These are phyloP conservation scores for Boletales sp. DNA, from an alignment of 768 basidiomycete genomes.

Conservation along the genomic window DNA sequence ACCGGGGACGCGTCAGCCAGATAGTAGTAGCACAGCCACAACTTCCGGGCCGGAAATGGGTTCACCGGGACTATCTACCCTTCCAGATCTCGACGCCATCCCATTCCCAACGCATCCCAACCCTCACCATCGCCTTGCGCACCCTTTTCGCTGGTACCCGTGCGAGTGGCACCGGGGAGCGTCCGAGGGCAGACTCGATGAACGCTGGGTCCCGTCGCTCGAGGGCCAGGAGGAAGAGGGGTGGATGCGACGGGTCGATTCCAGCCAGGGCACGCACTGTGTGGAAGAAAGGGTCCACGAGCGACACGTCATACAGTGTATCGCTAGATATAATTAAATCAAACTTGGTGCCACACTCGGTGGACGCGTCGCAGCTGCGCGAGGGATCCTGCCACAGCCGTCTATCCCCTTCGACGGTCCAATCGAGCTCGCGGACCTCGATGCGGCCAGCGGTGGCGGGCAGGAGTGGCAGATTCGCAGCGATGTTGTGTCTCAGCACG, in stretches of 20 bases:
- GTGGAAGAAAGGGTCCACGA: constrained; percentile 66
- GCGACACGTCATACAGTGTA: constrained; percentile 65
- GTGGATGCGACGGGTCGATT: background rate
- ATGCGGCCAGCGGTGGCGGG: constrained; percentile 41
- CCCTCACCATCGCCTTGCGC: constrained; percentile 55
- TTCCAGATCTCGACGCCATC: constrained; percentile 80
- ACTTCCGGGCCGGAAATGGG: background rate
- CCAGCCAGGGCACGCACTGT: constrained; percentile 55
- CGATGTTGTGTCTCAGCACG: constrained; percentile 63
- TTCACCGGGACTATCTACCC: background rate
- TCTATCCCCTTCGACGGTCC: constrained; percentile 51
- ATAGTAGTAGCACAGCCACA: constrained; percentile 20
- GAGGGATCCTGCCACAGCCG: constrained; percentile 38
- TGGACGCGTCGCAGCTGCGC: constrained; percentile 26
- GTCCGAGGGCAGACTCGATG: constrained; percentile 53
- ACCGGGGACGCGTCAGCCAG: constrained; percentile 30
- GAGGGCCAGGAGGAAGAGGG: constrained; percentile 47
- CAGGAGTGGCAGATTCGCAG: constrained; percentile 37
- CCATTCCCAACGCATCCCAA: constrained; percentile 66
- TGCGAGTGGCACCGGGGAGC: constrained; percentile 57
- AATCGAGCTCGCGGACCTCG: constrained; percentile 66
- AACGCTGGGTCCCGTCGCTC: constrained; percentile 75
- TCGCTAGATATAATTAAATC: constrained; percentile 82
- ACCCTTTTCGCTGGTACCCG: constrained; percentile 60
- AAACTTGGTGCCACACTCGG: constrained; percentile 39